These are phyloP conservation scores for Trichophyton benhamiae DNA, from an alignment of 2,329 filamentous ascomycete species.

Conservation along the genomic window DNA sequence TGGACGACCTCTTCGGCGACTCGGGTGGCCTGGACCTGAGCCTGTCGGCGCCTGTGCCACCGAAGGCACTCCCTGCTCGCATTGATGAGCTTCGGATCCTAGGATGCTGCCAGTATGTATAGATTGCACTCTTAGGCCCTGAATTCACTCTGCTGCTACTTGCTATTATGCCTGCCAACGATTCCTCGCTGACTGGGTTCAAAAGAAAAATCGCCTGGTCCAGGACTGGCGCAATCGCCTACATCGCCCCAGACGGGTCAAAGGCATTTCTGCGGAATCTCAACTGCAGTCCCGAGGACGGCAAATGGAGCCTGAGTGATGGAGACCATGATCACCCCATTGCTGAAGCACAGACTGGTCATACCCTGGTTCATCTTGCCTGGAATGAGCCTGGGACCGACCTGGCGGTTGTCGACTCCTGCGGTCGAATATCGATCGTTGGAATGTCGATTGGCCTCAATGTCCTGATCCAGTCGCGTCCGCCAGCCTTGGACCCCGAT, in stretches of 20 bases:
- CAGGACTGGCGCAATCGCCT: constrained; percentile 71
- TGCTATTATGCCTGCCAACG: neutral
- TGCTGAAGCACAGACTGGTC: constrained; percentile 48
- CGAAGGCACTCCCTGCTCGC: constrained; percentile 57
- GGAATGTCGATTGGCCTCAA: constrained; percentile 62
- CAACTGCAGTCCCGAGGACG: constrained; percentile 54
- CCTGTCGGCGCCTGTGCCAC: constrained; percentile 42
- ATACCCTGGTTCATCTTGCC: constrained; percentile 63
- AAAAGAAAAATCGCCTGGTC: constrained; percentile 75
- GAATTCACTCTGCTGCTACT: neutral
- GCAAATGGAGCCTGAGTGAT: constrained; percentile 63
- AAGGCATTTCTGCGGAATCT: constrained; percentile 62
- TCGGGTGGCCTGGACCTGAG: constrained; percentile 44
- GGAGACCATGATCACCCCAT: constrained; percentile 54
- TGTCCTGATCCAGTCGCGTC: constrained; percentile 50
- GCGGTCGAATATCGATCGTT: constrained; percentile 64
- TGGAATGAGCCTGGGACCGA: constrained; percentile 72
- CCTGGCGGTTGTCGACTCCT: constrained; percentile 68
- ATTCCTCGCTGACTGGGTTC: too few relatives aligned
- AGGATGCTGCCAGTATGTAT: constrained; percentile 69
- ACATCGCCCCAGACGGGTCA: constrained; percentile 59
- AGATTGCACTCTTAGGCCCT: neutral
- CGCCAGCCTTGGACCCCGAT: constrained; percentile 53
- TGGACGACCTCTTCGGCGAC: constrained; percentile 66
- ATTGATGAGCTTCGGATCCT: constrained; percentile 63